Base-by-base conservation (phyloP, 2,329 filamentous ascomycete species). In the Cadophora malorum region DNA sequence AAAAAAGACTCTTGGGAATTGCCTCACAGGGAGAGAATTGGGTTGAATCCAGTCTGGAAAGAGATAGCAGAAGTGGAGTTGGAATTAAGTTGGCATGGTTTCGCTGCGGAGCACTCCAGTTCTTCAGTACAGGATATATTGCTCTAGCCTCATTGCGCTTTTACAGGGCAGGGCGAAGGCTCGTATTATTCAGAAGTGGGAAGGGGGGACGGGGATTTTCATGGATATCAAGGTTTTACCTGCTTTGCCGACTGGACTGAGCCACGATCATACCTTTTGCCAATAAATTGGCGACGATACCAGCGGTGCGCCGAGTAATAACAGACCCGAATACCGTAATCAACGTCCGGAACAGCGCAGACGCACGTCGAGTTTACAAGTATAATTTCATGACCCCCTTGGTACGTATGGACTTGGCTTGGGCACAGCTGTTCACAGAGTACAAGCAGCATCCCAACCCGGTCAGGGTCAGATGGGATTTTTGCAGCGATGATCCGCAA, bases 401-500 rank as follows among this genome's bases (percentile, higher is more conserved):
- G n/a, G n/a, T n/a, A n/a, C n/a, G n/a, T n/a, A n/a, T n/a, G n/a
- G n/a, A n/a, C n/a, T n/a, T n/a, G n/a, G n/a, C n/a, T 38, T 59
- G 56, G 21, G 38, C 14, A 23, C 33, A 28, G 6, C 28, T 45
- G 33, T 25, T 8, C 16, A 28, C 7, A 6, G 21, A 21, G 6
- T 21, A 55, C 35, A 38, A 45, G 21, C 56, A 41, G n/a, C 35
- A 25, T 23, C 45, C 45, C 45, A 23, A 3, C 21, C 21, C 25
- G 14, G 12, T 38, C 53, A 38, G 31, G 35, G 25, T 23, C 41
- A 49, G 41, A 45, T 47, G 16, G 41, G 10, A 50, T 31, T 21
- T 28, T 21, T 38, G 23, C 59, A 33, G 28, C 59, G 25, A 62
- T 49, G 59, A 62, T 65, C 66, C 63, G 53, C 66, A 55, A 68